Evolutionary conservation across 768 basidiomycete genomes (phyloP).

Genomic region (Termitomyces sp.): DNA sequence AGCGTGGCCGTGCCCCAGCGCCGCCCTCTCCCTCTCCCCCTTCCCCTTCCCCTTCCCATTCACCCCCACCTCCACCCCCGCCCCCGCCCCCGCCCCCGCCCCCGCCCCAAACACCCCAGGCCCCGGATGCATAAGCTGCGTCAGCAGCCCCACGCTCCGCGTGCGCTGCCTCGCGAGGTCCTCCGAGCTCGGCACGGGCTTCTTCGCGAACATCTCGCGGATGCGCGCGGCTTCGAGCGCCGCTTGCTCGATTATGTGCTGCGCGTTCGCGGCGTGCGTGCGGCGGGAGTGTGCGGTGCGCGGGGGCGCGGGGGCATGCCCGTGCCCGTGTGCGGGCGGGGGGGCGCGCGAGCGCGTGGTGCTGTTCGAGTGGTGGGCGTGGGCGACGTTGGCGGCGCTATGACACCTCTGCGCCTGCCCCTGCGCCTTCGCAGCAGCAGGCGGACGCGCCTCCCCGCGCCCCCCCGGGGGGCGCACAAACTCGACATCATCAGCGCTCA

Average conservation of each 20-base stretch:
- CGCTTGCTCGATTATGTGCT: conserved; percentile 38
- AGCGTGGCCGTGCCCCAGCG: too few relatives aligned
- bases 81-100: conserved; percentile 23
- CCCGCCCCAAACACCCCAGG: conserved; percentile 50
- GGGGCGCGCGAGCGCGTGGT: too few relatives aligned
- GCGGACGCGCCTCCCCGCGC: too few relatives aligned
- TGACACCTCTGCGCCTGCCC: background rate
- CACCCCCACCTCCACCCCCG: too few relatives aligned
- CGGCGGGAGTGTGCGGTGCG: conserved; percentile 6
- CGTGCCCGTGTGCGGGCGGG: too few relatives aligned
- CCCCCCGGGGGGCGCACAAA: conserved; percentile 5
- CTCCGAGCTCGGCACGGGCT: conserved; percentile 60
- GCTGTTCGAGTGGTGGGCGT: background rate
- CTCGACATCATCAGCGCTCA: conserved; percentile 32
- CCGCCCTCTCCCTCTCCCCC: background rate
- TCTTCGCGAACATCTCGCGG: conserved; percentile 69
- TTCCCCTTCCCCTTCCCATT: background rate
- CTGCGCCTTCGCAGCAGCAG: too few relatives aligned
- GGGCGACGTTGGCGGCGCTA: background rate
- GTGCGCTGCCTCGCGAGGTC: conserved; percentile 34
- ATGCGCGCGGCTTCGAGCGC: conserved; percentile 59
- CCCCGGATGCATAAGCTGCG: conserved; percentile 69
- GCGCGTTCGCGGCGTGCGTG: conserved; percentile 17
- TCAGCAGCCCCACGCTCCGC: conserved; percentile 49
- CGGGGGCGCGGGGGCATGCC: too few relatives aligned